phyloP scores from a whole-genome alignment of 257 asterid species.

The Solanum chmielewskii region DNA sequence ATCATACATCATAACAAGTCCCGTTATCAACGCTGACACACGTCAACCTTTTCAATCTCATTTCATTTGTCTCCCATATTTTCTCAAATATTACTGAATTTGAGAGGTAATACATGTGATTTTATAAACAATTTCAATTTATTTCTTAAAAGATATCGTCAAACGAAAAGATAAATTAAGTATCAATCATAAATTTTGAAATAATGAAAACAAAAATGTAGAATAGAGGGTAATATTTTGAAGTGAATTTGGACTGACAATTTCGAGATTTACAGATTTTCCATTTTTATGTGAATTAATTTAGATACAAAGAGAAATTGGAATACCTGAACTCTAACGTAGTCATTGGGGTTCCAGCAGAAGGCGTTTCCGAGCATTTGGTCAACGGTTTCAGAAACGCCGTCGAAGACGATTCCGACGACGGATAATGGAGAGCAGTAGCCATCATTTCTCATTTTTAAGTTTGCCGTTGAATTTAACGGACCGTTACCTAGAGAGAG shows the following conservation, averaged over 20 bases:
- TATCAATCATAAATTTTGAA: too few species aligned
- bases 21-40: background rate
- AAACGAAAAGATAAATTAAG: too few species aligned
- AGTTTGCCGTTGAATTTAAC: constrained; percentile 19
- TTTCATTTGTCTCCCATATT: background rate
- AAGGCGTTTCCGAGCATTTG: constrained; percentile 90
- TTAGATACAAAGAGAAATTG: background rate
- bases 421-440: constrained; percentile 49
- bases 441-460: constrained; percentile 36
- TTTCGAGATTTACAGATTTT: background rate
- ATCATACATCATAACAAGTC: background rate
- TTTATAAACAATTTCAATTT: too few species aligned
- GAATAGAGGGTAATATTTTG: background rate
- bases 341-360: constrained; percentile 72
- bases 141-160: too few species aligned
- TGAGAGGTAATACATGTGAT: too few species aligned
- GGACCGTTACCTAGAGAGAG: constrained; percentile 79
- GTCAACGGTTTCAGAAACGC: constrained; percentile 87
- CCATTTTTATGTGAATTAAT: background rate
- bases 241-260: background rate
- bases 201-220: too few species aligned
- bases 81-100: background rate
- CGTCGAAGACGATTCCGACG: constrained; percentile 69
- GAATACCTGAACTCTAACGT: constrained; percentile 84
- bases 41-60: background rate